Percentiles rank a stretch among this genome's conserved stretches.
phyloP scores from a whole-genome alignment of 306 rosid species.

The Erythrophleum fordii region DNA sequence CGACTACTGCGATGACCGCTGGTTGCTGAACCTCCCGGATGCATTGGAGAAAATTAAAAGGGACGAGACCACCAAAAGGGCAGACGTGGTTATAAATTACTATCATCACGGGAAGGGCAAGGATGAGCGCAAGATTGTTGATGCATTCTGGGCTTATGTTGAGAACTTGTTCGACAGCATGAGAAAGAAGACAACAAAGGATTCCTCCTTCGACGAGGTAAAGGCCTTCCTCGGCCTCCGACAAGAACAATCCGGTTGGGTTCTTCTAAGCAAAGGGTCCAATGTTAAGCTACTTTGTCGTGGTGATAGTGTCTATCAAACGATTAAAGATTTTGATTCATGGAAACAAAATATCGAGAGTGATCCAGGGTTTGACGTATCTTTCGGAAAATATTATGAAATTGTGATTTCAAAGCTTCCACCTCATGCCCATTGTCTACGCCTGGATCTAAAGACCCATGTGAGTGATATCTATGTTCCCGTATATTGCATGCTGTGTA shows the following conservation, averaged over 20 bases:
- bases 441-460: not conserved
- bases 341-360: conserved; percentile 42
- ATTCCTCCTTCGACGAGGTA: conserved; percentile 38
- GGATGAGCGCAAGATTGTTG: conserved; percentile 21
- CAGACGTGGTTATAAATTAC: conserved; percentile 42
- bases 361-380: conserved; percentile 46
- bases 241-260: conserved; percentile 43
- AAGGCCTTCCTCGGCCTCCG: conserved; percentile 42
- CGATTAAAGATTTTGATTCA: conserved; percentile 35
- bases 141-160: conserved; percentile 42
- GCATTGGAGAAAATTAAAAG: conserved; percentile 35
- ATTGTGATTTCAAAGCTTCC: not conserved
- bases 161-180: conserved; percentile 47
- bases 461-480: not conserved
- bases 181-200: conserved; percentile 40
- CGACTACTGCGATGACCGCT: not conserved
- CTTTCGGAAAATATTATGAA: conserved; percentile 43
- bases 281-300: conserved; percentile 43
- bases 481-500: not conserved
- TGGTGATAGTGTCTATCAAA: conserved; percentile 26
- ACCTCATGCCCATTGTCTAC: not conserved
- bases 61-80: conserved; percentile 35
- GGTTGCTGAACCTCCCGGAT: conserved; percentile 7
- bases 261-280: conserved; percentile 49
- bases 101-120: conserved; percentile 41